Evolutionary conservation across 2,329 filamentous ascomycete species (phyloP).

Genomic region (Diplodia mutila): DNA sequence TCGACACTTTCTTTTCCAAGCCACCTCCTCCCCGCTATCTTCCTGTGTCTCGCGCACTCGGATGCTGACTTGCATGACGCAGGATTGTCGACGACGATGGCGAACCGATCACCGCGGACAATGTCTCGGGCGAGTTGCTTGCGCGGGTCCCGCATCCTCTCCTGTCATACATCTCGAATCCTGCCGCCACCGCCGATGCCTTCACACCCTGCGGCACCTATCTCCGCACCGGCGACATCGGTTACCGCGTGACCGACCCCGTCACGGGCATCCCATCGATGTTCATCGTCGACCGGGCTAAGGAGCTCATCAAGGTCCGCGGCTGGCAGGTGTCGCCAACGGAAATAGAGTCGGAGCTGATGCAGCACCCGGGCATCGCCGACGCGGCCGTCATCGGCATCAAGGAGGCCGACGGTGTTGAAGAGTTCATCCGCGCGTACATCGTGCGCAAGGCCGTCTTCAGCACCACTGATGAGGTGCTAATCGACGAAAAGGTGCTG

Average conservation of each 20-base stretch:
- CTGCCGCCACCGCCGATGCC: conserved; percentile 24
- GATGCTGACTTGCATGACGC: not conserved
- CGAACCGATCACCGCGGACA: not conserved
- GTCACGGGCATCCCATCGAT: conserved; percentile 25
- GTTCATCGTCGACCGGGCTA: conserved; percentile 45
- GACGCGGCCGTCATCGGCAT: conserved; percentile 49
- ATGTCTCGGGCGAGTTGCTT: conserved; percentile 12
- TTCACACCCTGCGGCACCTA: conserved; percentile 31
- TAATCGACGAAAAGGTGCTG: not conserved
- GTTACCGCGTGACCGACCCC: conserved; percentile 5
- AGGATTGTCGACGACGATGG: conserved; percentile 13
- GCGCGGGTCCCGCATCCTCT: conserved; percentile 13
- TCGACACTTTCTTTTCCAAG: not conserved
- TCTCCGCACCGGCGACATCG: conserved; percentile 28
- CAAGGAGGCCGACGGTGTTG: conserved; percentile 31
- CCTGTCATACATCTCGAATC: conserved; percentile 21
- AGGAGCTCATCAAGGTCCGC: conserved; percentile 55
- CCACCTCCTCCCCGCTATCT: not conserved
- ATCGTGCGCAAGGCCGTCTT: conserved; percentile 35
- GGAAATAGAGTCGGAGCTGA: conserved; percentile 52
- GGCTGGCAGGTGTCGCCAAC: conserved; percentile 56
- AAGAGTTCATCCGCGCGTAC: conserved; percentile 42
- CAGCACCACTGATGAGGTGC: not conserved
- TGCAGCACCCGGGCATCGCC: conserved; percentile 45
- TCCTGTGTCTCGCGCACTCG: not conserved